phyloP scores from a whole-genome alignment of 2,329 filamentous ascomycete genomes.

The Colletotrichum brevisporum region DNA sequence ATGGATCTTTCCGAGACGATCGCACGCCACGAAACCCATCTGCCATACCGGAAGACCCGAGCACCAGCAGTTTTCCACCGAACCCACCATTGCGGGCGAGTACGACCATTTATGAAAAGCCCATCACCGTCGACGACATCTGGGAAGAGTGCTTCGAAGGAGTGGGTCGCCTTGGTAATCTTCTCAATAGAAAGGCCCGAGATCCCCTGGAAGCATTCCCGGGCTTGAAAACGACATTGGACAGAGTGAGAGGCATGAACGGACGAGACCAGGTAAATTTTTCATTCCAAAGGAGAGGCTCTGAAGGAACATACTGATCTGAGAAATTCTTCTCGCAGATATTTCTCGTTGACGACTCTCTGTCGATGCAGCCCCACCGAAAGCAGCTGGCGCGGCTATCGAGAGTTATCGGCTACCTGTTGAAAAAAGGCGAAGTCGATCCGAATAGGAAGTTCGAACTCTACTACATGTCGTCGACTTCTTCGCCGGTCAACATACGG shows the following conservation, averaged over 20 bases:
- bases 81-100: too few relatives aligned
- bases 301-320: background rate
- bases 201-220: too few relatives aligned
- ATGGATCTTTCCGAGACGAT: too few relatives aligned
- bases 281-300: background rate
- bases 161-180: too few relatives aligned
- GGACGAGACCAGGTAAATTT: conserved; percentile 1
- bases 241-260: background rate
- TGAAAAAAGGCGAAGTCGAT: conserved; percentile 7
- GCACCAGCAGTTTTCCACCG: too few relatives aligned
- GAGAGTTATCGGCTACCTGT: background rate
- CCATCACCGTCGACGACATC: too few relatives aligned
- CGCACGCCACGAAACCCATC: too few relatives aligned
- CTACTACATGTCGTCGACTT: background rate
- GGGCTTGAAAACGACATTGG: too few relatives aligned
- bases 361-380: background rate
- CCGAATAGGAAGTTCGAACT: conserved; percentile 2
- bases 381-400: background rate
- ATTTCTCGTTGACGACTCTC: conserved; percentile 15
- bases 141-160: too few relatives aligned
- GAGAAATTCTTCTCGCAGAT: background rate
- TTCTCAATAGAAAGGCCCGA: too few relatives aligned
- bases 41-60: too few relatives aligned
- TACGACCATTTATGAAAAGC: too few relatives aligned
- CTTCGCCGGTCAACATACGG: background rate